A percentile compares a stretch with the other conserved stretches of the same genome.
These are phyloP conservation scores for Acanthamoeba triangularis DNA, from an alignment of 208 protist genomes.

Conservation along the genomic window DNA sequence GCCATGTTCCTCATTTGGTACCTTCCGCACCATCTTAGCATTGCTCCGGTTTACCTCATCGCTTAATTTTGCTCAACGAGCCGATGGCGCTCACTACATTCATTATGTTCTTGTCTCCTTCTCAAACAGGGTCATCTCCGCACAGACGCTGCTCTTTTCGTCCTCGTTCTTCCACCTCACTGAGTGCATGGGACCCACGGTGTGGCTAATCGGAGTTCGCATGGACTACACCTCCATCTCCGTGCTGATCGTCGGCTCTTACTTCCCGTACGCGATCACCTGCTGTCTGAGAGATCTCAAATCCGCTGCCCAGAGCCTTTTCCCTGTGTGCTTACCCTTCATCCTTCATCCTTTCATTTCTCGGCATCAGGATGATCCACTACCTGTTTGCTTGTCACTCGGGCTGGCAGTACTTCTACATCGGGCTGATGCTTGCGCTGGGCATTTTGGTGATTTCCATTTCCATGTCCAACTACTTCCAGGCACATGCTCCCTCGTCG, in stretches of 20 bases:
- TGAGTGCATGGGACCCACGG: not conserved
- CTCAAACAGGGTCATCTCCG: slow-evolving; percentile 23
- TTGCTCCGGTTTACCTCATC: not conserved
- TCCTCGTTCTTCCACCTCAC: slow-evolving; percentile 66
- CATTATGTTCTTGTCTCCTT: not conserved
- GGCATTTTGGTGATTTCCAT: slow-evolving; percentile 13
- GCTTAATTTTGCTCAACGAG: not conserved
- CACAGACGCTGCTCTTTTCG: slow-evolving; percentile 40
- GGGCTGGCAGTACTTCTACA: slow-evolving; percentile 46
- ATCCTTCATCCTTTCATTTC: not conserved
- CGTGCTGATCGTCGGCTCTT: slow-evolving; percentile 63
- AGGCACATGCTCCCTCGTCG: not conserved
- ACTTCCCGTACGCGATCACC: slow-evolving; percentile 21
- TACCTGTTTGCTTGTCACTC: slow-evolving; percentile 19
- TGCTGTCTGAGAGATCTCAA: too few relatives aligned
- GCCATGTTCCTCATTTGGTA: slow-evolving; percentile 60
- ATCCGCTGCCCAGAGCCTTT: not conserved
- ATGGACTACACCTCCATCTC: slow-evolving; percentile 74
- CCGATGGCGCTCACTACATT: not conserved
- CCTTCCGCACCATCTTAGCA: not conserved
- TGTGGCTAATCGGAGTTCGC: slow-evolving; percentile 31
- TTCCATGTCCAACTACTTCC: slow-evolving; percentile 53
- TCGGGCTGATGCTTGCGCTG: slow-evolving; percentile 21
- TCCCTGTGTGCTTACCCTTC: not conserved
- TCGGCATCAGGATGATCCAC: slow-evolving; percentile 35